Base-by-base conservation (phyloP, 2,329 filamentous ascomycete genomes). In the Emericellopsis cladophorae region DNA sequence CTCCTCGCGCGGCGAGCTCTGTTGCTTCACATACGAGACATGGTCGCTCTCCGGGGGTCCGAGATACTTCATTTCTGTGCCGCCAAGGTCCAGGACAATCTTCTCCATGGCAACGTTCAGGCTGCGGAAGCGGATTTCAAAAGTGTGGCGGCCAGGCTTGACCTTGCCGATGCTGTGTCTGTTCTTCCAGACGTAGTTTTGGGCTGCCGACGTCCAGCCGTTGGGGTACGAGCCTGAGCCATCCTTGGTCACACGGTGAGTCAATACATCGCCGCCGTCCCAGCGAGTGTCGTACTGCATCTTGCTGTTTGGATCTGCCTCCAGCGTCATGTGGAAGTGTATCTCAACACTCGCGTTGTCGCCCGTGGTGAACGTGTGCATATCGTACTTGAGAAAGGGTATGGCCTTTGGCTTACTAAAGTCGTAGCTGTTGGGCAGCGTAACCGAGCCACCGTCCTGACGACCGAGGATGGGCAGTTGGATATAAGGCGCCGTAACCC, bases 221-320 rank as follows among this genome's bases (percentile, higher is more conserved):
- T 61, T 61, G 2, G 72, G 72, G 44, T 52, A 61, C 44, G 59
- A 66, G 43, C 59, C 54, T 22, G 49, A 45, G 7, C 41, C 41
- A 4, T 40, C 26, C 6, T 50, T 56, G 2, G 66, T 51, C 9
- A 62, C 48, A 5, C 54, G 51, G 4, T 52, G 52, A 22, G 48
- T 54, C 31, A 51, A 49, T 1, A 48, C 51, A 23, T 63, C 50
- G 4, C 57, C 54, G 21, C 64, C 58, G 37, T 73, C 65, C 14
- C 76, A 52, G 6, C 65, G 61, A 3, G 73, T 54, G 5, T 71
- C 66, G 45, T 71, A 76, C 5, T 59, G 60, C 51, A 77, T 67
- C 3, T 61, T 65, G 2, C 61, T 57, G 18, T 58, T 55, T 1
- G 72, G 70, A 42, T 72, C 64, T 6, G 67, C 64, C 48, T 76